Conservation (phyloP, 2,329 filamentous ascomycete species). For the Beauveria australis region DNA sequence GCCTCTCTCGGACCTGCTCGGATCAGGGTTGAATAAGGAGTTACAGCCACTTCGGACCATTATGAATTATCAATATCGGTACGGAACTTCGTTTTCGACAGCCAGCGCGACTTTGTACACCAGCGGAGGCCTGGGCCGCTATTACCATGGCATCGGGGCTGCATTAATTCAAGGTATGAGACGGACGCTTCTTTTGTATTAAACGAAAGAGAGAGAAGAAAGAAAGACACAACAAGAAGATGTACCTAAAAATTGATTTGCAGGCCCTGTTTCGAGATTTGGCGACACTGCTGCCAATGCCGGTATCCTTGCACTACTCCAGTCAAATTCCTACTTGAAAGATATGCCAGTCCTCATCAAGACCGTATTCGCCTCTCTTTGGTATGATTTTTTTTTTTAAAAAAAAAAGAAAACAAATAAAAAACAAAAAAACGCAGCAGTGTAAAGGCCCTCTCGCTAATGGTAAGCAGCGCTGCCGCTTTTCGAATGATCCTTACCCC, state of each 20-base stretch:
- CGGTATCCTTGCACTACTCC: conserved; percentile 38
- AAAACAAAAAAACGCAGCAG: neutral
- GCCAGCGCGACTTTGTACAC: conserved; percentile 33
- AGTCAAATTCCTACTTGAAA: conserved; percentile 37
- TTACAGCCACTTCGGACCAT: conserved; percentile 37
- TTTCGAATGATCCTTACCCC: conserved; percentile 41
- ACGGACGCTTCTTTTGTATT: neutral
- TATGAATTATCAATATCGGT: conserved; percentile 45
- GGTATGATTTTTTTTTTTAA: conserved; percentile 20
- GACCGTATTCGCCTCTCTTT: conserved; percentile 39
- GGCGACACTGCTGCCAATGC: conserved; percentile 42
- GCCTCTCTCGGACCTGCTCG: rapidly evolving
- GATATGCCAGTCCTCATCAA: conserved; percentile 33
- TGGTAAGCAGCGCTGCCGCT: conserved; percentile 28
- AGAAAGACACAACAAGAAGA: neutral
- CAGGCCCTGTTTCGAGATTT: conserved; percentile 37
- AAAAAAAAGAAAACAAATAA: too few species aligned
- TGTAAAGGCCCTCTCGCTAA: neutral
- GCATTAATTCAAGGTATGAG: conserved; percentile 35
- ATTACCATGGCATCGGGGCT: conserved; percentile 37
- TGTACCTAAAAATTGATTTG: neutral
- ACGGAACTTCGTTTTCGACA: conserved; percentile 31
- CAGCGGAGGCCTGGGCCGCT: conserved; percentile 33
- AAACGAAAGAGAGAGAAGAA: neutral
- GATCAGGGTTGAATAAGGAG: neutral